Base-by-base conservation (phyloP, 495 filamentous ascomycete species). In the Ascobolus immersus region DNA sequence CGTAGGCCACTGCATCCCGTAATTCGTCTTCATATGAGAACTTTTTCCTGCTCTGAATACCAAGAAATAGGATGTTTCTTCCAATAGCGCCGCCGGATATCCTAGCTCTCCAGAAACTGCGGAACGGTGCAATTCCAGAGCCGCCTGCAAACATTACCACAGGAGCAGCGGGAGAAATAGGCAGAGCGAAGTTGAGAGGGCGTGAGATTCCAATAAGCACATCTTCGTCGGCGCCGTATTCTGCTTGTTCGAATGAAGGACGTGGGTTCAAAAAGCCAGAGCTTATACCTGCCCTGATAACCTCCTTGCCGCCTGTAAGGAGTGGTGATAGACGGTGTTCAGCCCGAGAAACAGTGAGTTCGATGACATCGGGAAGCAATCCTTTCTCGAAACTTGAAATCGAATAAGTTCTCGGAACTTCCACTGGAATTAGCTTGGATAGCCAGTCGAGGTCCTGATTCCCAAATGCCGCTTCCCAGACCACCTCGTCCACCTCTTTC, bases 91-190 rank as follows among this genome's bases (percentile, higher is more conserved):
- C 52, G 2, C 43, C 50, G 8, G 40, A 40, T 6, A 56, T 33
- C 1, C 58, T 50, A 26, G 53, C 49, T 40, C 58, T 52, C 58
- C 58, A 63, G 33, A 63, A 63, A 35, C 56, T 56, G 12, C 59
- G 51, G 47, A 62, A 62, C 2, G 59, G 60, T 1, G 60, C 59
- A 28, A 64, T 60, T 10, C 60, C 59, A 23, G 55, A 58, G 2
- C 60, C 60, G 15, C 60, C 59, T 14, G 58, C 57, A 36, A 64
- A 64, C 41, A 57, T 61, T 2, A 55, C 59, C 20, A 59, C 55
- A 0, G 59, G 57, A 0, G 56, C 58, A 12, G 56, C 54, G 2
- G 51, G 40, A 17, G 55, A 57, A 3, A 58, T 43, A 2, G 60
- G 59, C 8, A 61, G 47, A 33, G 62, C 59, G 41, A 64, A 64